Conservation (phyloP, 768 basidiomycete species). For the Basidioascus undulatus region DNA sequence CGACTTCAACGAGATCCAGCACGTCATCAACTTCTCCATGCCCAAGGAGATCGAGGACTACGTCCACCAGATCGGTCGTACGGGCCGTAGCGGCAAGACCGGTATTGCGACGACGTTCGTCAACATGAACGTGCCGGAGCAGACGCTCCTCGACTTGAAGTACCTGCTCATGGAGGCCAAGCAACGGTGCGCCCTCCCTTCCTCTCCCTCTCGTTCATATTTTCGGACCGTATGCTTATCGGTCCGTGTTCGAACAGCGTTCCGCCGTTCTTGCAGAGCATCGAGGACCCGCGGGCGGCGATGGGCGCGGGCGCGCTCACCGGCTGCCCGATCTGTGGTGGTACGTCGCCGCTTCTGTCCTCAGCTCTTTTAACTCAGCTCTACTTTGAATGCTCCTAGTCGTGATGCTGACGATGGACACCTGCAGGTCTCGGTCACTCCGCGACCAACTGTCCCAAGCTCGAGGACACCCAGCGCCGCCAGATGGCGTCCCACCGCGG, state of each 20-base stretch:
- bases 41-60: conserved; percentile 99
- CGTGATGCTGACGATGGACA: neutral
- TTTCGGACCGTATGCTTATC: conserved; percentile 2
- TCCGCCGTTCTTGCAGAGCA: conserved; percentile 66
- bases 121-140: conserved; percentile 91
- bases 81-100: conserved; percentile 90
- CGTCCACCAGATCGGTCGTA: conserved; percentile 96
- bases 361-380: neutral
- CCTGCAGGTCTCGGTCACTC: conserved; percentile 63
- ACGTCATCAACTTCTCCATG: conserved; percentile 98
- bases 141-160: conserved; percentile 87
- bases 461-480: conserved; percentile 75
- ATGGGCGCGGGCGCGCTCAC: conserved; percentile 45
- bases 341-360: conserved; percentile 21
- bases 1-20: conserved; percentile 96
- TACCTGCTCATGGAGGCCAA: conserved; percentile 92
- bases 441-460: conserved; percentile 84
- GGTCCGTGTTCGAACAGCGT: conserved; percentile 30
- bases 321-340: conserved; percentile 92
- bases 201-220: neutral
- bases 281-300: conserved; percentile 70
- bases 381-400: neutral
- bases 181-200: conserved; percentile 45
- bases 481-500: conserved; percentile 70
- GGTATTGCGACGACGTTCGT: conserved; percentile 98